These are phyloP conservation scores for Colletotrichum spaethianum DNA, from an alignment of 2,329 filamentous ascomycete species.

Conservation along the genomic window DNA sequence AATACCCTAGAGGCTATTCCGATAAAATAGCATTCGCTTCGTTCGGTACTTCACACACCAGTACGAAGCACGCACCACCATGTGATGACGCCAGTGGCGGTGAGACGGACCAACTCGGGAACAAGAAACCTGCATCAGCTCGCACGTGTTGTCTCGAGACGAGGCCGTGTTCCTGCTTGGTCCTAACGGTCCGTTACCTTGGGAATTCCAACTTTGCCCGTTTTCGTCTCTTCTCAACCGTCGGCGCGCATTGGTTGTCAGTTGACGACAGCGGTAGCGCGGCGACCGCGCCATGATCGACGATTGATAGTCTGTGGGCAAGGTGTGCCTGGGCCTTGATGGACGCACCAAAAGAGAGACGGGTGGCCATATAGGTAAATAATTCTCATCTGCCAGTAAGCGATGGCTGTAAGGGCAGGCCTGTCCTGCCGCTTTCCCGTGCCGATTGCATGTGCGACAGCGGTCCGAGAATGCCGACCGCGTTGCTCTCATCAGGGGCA, in stretches of 20 bases:
- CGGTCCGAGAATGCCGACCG: neutral
- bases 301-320: conserved; percentile 12
- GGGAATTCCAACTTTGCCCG: conserved; percentile 11
- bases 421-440: too few species aligned
- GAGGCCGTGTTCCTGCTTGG: conserved; percentile 7
- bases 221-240: neutral
- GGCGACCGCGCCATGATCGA: neutral
- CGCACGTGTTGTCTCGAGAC: conserved; percentile 12
- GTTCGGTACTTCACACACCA: neutral
- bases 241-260: neutral
- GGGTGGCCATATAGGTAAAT: neutral
- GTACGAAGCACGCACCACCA: neutral
- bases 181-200: conserved; percentile 4
- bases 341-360: neutral
- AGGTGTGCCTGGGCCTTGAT: neutral
- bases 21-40: neutral
- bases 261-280: neutral
- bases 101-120: neutral
- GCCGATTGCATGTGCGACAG: neutral
- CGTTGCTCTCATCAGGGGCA: neutral
- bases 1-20: neutral
- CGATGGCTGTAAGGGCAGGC: neutral
- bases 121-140: neutral
- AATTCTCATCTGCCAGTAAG: neutral
- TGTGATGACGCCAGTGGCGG: neutral